A percentile compares a stretch with the other conserved stretches of the same genome.
Evolutionary conservation across 257 asterid genomes (phyloP).

Genomic region (Salvia miltiorrhiza): DNA sequence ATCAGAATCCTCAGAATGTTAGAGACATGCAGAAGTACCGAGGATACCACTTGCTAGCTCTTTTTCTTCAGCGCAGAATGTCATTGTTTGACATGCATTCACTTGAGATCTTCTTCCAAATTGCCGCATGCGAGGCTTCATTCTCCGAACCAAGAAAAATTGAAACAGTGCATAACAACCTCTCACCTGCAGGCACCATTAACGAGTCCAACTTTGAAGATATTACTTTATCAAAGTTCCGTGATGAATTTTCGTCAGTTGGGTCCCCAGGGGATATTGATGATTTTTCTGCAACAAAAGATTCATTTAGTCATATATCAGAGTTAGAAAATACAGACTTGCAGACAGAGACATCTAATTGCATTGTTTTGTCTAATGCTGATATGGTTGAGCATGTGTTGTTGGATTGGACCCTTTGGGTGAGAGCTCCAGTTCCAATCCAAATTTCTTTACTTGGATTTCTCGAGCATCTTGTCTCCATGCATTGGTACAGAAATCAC

Average conservation of each 20-base stretch:
- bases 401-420: conserved; percentile 99
- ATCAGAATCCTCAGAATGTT: conserved; percentile 95
- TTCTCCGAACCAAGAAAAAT: conserved; percentile 83
- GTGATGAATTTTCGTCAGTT: conserved; percentile 81
- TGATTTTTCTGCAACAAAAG: conserved; percentile 90
- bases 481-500: conserved; percentile 99
- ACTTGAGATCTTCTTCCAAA: conserved; percentile 93
- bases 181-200: conserved; percentile 51
- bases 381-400: conserved; percentile 99
- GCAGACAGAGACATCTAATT: conserved; percentile 84
- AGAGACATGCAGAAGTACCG: conserved; percentile 94
- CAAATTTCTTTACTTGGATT: conserved; percentile 89
- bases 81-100: conserved; percentile 96
- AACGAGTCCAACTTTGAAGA: conserved; percentile 73
- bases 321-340: conserved; percentile 84
- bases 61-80: conserved; percentile 90
- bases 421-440: conserved; percentile 75
- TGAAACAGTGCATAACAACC: conserved; percentile 35
- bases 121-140: conserved; percentile 99
- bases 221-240: conserved; percentile 67
- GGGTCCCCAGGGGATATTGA: conserved; percentile 92
- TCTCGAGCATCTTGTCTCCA: conserved; percentile 97
- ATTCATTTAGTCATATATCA: conserved; percentile 76
- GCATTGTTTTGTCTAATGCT: conserved; percentile 92
- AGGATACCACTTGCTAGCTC: conserved; percentile 95